Evolutionary conservation across 1,284 basidiomycete genomes (phyloP), one percentile per base, ranked within the genome.

Genomic region (Neolentinus lepideus): DNA sequence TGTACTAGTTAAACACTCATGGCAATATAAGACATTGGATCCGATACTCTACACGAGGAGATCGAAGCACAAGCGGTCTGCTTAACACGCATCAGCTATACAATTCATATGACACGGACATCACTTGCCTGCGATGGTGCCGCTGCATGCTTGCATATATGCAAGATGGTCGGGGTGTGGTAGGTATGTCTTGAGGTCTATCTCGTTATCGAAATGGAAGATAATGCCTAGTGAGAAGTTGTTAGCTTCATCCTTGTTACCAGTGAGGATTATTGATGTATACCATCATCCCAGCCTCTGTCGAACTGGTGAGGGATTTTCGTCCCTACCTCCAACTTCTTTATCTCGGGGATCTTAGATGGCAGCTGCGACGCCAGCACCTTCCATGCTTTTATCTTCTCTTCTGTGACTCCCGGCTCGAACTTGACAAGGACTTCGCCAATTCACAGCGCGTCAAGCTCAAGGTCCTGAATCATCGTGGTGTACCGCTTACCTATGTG

Each of bases 221-320:
- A 50, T 25, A 16, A 50, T 21, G 22, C 24, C 47, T 50, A 6
- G 12, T n/a, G 47, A 8, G 4, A 16, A 8, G 24, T 25, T 29
- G 24, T 50, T 25, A 21, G n/a, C 47, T 22, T 22, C 22, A 50
- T 8, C 16, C 6, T 6, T 16, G 9, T 8, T 12, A 14, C 11
- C 24, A 8, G 24, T 47, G n/a, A 47, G 12, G 4, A 25, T 29
- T 8, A 10, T 14, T n/a, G 8, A 16, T 25, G 14, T 6, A 16
- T 25, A 50, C 47, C 47, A 21, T 50, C 27, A 8, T 50, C 47
- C 47, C 47, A 50, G 12, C 47, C 47, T 6, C 9, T 11, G n/a
- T 50, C 47, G 47, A 50, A 50, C n/a, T 4, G 47, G 47, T 50
- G 47, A 3, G 47, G 47, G n/a, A 50, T 50, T n/a, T 50, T 50